Evolutionary conservation across 2,329 filamentous ascomycete species (phyloP), one percentile per base, ranked within the genome.

Genomic region (Neofusicoccum kwambonambiense): DNA sequence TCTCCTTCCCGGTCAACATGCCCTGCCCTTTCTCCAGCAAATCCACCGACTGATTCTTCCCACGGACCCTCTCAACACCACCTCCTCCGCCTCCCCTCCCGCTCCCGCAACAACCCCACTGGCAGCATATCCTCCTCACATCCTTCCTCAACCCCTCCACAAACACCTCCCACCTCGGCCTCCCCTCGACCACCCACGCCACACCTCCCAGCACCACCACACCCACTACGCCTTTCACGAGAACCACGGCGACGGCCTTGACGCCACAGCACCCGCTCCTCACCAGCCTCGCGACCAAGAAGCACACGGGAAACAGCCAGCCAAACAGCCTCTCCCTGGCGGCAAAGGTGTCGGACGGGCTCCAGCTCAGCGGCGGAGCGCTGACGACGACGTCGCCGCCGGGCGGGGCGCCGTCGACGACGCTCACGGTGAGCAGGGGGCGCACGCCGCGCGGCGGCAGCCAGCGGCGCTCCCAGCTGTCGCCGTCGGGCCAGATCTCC

Each of bases 401-500:
- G 11, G 13, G 37, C 11, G 37, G 9, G 3, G 13, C 27, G 27
- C 27, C 27, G 4, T 31, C 27, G 27, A 31, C 60, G n/a, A 63
- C 19, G 19, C 17, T 52, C 12, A 63, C 60, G 15, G 60, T 47
- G 22, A 64, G 41, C 39, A 56, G 51, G 3, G 61, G 61, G 8
- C 61, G 49, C 41, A 56, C 50, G 49, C 50, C 61, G 27, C 42
- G 49, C 13, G 61, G 61, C 13, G 50, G 41, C 51, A 54, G 42
- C 27, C 49, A 42, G 9, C 39, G 13, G 3, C n/a, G 11, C 27
- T 39, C 50, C 61, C 61, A 54, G 41, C 49, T 64, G 11, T 64
- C 61, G 9, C 19, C 37, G 22, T 64, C 61, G 2, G 50, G 61
- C 61, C 61, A 64, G 31, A 64, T 45, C 31, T 52, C 50, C 50